A percentile compares a stretch with the other conserved stretches of the same genome.
phyloP scores from a whole-genome alignment of 176 grass and related monocot genomes.

The Ensete glaucum region DNA sequence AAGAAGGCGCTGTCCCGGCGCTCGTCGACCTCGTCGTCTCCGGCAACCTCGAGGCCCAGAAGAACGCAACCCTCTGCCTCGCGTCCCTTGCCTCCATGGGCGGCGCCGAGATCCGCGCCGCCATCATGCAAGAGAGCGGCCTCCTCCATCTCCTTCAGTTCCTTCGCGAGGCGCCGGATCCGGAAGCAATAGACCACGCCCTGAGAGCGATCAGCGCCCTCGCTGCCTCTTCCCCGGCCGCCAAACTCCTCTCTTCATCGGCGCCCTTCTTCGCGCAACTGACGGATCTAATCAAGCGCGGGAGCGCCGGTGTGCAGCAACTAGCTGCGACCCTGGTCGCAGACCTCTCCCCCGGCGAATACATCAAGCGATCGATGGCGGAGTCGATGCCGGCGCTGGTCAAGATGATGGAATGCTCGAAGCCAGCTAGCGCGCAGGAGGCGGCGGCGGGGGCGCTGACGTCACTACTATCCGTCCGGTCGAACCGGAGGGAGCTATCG shows the following conservation, averaged over 20 bases:
- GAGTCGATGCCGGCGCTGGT: constrained; percentile 43
- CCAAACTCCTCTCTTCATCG: constrained; percentile 44
- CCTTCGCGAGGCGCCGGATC: constrained; percentile 39
- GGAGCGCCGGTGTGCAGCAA: constrained; percentile 52
- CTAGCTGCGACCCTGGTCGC: constrained; percentile 42
- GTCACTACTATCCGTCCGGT: constrained; percentile 47
- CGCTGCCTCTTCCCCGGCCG: constrained; percentile 34
- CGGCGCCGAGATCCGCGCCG: constrained; percentile 39
- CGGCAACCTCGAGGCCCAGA: constrained; percentile 38
- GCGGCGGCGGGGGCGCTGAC: constrained; percentile 45
- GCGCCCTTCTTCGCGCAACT: constrained; percentile 62
- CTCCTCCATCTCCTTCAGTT: constrained; percentile 52
- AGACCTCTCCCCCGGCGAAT: constrained; percentile 45
- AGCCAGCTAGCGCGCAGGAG: constrained; percentile 62
- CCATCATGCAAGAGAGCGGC: constrained; percentile 51
- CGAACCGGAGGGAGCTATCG: constrained; percentile 53
- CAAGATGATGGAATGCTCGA: constrained; percentile 70
- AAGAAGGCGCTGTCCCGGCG: constrained; percentile 57
- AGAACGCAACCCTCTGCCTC: constrained; percentile 43
- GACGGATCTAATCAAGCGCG: constrained; percentile 42
- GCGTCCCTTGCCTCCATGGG: constrained; percentile 47
- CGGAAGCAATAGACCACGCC: constrained; percentile 45
- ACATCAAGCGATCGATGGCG: constrained; percentile 52
- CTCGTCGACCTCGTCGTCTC: constrained; percentile 49
- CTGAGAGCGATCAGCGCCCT: constrained; percentile 53